Evolutionary conservation across 257 asterid species (phyloP), one percentile per base, ranked within the genome.

Genomic region (Buddleja alternifolia): DNA sequence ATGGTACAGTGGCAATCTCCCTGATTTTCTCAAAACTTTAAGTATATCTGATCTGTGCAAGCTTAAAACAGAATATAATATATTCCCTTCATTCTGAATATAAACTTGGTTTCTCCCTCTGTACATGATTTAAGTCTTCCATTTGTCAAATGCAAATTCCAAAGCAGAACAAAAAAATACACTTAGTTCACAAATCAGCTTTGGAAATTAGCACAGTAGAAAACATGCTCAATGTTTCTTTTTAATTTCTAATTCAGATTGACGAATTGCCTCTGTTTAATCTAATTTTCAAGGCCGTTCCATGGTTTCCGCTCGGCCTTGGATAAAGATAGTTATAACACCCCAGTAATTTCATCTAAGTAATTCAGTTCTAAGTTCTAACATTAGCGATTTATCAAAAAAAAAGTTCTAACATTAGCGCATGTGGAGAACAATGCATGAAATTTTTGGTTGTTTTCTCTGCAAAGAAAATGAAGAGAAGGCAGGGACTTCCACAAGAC

Each of bases 11-110:
- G 17, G 23, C 29, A 7, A 52, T 50, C 34, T 41, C 34, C 11
- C 10, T 14, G 40, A 12, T n/a, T 67, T 66, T 51, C n/a, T 53
- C 10, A 37, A 69, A 9, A n/a, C 45, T 41, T 55, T n/a, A n/a
- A n/a, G n/a, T n/a, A 19, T 56, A 52, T 40, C 34, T 15, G 12
- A 37, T 12, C 20, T 39, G 11, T 39, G n/a, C 15, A 34, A 61
- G 58, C 19, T 17, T 17, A 63, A 5, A 15, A n/a, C n/a, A n/a
- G n/a, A n/a, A n/a, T n/a, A n/a, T n/a, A n/a, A n/a, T n/a, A n/a
- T n/a, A n/a, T n/a, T n/a, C n/a, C n/a, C n/a, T n/a, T n/a, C n/a
- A n/a, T n/a, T 7, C 52, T 25, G 19, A 63, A 29, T 20, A 4
- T 15, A 45, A 46, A 63, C 10, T 40, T 40, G 11, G 46, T 40